Evolutionary conservation across 2,329 filamentous ascomycete genomes (phyloP).

Genomic region (Colletotrichum lupini): DNA sequence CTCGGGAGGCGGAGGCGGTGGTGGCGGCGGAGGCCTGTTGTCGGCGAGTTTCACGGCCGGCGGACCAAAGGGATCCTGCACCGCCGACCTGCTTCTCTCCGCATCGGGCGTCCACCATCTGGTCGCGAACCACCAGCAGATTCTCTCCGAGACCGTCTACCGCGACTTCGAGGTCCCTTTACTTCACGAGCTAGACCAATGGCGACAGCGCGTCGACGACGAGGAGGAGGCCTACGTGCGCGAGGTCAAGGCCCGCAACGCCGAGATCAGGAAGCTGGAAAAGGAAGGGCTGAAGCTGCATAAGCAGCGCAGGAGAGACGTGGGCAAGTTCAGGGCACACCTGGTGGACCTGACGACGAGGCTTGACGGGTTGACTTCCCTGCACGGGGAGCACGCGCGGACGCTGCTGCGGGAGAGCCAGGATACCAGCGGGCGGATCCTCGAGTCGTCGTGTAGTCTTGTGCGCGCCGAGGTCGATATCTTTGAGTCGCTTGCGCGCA

Average conservation of each 20-base stretch:
- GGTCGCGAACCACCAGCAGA: constrained; percentile 77
- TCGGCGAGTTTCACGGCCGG: constrained; percentile 58
- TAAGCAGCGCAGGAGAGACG: constrained; percentile 68
- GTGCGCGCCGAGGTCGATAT: constrained; percentile 78
- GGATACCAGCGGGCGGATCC: constrained; percentile 70
- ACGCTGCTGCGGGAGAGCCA: constrained; percentile 71
- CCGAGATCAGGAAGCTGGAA: constrained; percentile 72
- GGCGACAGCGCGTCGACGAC: constrained; percentile 71
- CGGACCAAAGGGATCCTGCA: constrained; percentile 59
- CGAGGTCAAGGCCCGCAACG: constrained; percentile 64
- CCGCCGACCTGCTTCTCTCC: constrained; percentile 71
- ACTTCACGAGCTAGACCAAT: constrained; percentile 75
- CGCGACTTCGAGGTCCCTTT: constrained; percentile 75
- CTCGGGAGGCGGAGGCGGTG: constrained; percentile 39
- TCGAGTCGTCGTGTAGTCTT: constrained; percentile 73
- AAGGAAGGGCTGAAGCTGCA: constrained; percentile 74
- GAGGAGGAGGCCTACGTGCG: constrained; percentile 71
- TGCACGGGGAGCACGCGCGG: constrained; percentile 71
- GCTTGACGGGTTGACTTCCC: constrained; percentile 70
- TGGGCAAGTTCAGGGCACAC: constrained; percentile 71
- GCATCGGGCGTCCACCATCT: constrained; percentile 75
- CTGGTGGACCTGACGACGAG: constrained; percentile 71
- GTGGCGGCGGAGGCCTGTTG: constrained; percentile 44
- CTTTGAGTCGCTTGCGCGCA: constrained; percentile 73
- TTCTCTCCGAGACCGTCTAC: constrained; percentile 76